Conservation (phyloP, 352 stramenopile genomes). For the Blastocystis sp. region DNA sequence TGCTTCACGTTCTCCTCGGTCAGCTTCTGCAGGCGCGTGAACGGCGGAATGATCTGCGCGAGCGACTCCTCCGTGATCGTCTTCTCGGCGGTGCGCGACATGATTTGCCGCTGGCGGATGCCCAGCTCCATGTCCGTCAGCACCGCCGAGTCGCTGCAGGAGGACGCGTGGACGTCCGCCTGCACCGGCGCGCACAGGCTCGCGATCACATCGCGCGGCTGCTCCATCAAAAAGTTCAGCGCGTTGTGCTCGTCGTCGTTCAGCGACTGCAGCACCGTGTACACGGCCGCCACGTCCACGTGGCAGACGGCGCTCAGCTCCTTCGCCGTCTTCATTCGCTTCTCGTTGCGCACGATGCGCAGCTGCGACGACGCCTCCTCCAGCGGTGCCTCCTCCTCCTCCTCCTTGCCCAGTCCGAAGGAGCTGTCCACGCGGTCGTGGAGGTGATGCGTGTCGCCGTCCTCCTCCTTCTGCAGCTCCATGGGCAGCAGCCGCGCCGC, state of each 20-base stretch:
- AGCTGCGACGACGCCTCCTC: neutral
- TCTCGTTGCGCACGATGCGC: neutral
- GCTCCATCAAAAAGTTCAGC: slow-evolving; percentile 37
- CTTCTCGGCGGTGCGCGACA: slow-evolving; percentile 13
- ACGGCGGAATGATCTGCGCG: slow-evolving; percentile 53
- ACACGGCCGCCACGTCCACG: neutral
- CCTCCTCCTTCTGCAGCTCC: neutral
- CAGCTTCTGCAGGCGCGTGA: slow-evolving; percentile 30
- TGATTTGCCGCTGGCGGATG: slow-evolving; percentile 5
- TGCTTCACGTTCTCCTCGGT: slow-evolving; percentile 19
- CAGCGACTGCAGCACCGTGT: slow-evolving; percentile 43
- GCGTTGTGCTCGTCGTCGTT: slow-evolving; percentile 31
- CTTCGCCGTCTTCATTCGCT: neutral
- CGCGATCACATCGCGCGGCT: neutral
- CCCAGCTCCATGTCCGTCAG: slow-evolving; percentile 39
- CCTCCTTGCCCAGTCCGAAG: neutral
- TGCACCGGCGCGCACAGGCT: neutral
- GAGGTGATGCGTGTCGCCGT: neutral
- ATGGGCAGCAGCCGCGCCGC: neutral
- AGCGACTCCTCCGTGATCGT: slow-evolving; percentile 63
- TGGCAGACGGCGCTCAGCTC: slow-evolving; percentile 32
- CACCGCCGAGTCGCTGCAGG: slow-evolving; percentile 1
- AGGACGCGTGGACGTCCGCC: neutral
- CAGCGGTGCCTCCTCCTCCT: neutral
- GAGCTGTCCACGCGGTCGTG: slow-evolving; percentile 17